Evolutionary conservation across 139 green algal genomes (phyloP), one percentile per base, ranked within the genome.

Genomic region (Mesotaenium endlicherianum): DNA sequence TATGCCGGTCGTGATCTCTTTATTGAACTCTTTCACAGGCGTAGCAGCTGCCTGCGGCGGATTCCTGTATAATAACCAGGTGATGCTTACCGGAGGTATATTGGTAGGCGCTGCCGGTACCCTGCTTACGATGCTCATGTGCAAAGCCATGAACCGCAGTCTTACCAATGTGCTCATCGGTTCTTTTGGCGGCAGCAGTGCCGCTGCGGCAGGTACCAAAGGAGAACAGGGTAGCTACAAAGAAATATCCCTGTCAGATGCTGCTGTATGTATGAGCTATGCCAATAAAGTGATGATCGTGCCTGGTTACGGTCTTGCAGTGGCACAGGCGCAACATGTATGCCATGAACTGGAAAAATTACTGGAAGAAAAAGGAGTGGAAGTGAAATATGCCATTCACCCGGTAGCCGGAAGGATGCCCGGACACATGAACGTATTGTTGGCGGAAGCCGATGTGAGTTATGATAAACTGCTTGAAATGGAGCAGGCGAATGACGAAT

Each of bases 401-500:
- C 93, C 93, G 1, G 93, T 97, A 42, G 93, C 94, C 0, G 94
- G 93, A 5, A 91, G 94, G 79, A 94, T 97, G 93, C 94, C 94
- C 1, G 93, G 93, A n/a, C 94, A 97, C 90, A 91, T 97, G 49
- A 97, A 97, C 87, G 94, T 97, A 85, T 94, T 97, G 88, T 91
- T 97, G 55, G 94, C 94, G 0, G 94, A 97, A 90, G 94, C 94
- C 11, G 92, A 92, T 2, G 93, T 96, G 79, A 89, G 90, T 0
- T 94, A 95, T 67, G 92, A 95, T 71, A 84, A 91, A 11, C 88
- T 92, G 38, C 84, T 89, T 20, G 85, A 88, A 55, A 92, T 92
- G 77, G 92, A 94, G 75, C 80, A 89, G 57, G 74, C 92, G 8
- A 94, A 93, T 70, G 60, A 75, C 53, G 85, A 96, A 47, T 92